Evolutionary conservation across 257 asterid genomes (phyloP), one percentile per base, ranked within the genome.

Genomic region (Scutellaria minor): DNA sequence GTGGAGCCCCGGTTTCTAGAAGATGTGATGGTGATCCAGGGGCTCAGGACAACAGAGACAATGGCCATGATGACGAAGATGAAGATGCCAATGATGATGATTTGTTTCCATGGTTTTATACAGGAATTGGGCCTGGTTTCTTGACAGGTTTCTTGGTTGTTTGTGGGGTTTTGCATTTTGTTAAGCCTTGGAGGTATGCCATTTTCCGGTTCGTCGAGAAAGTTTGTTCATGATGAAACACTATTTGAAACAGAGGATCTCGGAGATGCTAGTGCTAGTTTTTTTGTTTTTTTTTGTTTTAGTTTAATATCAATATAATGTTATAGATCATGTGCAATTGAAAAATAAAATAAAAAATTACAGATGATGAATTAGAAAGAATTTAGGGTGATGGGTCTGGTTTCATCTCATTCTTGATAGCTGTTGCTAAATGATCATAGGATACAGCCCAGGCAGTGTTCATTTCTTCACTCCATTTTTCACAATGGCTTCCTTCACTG

Each of bases 361-460:
- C 37, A 31, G 5, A 4, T 31, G 37, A 31, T 31, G 37, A 31
- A 31, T 2, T 31, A 1, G 5, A 13, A 0, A 9, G 3, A 42
- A 61, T 55, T 35, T 46, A 48, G 18, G 75, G 22, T 41, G 77
- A 12, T 8, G 80, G 56, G 52, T 80, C 82, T 2, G 75, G 51
- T 66, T 75, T 47, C 89, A 84, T 88, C 80, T 88, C 84, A 46
- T 74, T 78, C 73, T 73, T 76, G 64, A 86, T 87, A 54, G 91
- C 94, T n/a, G 71, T 61, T 47, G 89, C 90, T 81, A 86, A 70
- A 20, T 85, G 87, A 70, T 89, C 87, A 67, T 87, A 87, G 45
- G 89, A 87, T 79, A 74, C 81, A 24, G 12, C 79, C 95, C 88
- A 88, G 0, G 91, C 91, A 31, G 57, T 80, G 7, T 73, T 79